These are phyloP conservation scores for Hanseniaspora taiwanica DNA, from an alignment of 805 yeast species.

Conservation along the genomic window DNA sequence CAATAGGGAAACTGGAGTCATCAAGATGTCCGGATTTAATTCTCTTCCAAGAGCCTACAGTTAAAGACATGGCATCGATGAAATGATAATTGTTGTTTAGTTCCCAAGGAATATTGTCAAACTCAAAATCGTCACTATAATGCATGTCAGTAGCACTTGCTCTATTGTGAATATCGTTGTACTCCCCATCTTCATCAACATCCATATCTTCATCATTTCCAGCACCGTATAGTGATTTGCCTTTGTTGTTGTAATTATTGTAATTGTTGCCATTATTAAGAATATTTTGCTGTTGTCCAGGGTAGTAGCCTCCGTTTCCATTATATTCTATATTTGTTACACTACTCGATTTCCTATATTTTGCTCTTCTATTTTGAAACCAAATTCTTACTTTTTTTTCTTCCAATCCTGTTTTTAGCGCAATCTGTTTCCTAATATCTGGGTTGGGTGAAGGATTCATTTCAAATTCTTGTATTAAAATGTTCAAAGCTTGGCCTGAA, in stretches of 20 bases:
- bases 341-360: constrained; percentile 37
- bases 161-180: constrained; percentile 1
- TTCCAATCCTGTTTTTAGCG: constrained; percentile 64
- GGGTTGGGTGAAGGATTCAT: constrained; percentile 67
- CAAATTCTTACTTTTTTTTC: constrained; percentile 85
- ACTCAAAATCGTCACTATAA: constrained; percentile 12
- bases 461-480: constrained; percentile 54
- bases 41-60: constrained; percentile 75
- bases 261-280: constrained; percentile 12
- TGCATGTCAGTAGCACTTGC: constrained; percentile 6
- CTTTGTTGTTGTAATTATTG: constrained; percentile 5
- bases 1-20: constrained; percentile 20
- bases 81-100: constrained; percentile 56
- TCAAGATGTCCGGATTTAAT: constrained; percentile 47
- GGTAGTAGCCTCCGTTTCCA: no score
- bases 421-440: constrained; percentile 52
- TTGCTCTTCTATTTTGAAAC: constrained; percentile 85
- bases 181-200: constrained; percentile 8
- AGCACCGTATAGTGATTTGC: constrained; percentile 4
- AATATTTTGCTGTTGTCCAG: no score
- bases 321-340: constrained; percentile 1
- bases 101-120: constrained; percentile 36
- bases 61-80: constrained; percentile 51
- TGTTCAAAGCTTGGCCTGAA: constrained; percentile 65
- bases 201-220: constrained; percentile 5